Percentiles rank a stretch among this genome's conserved stretches.
These are phyloP conservation scores for Mimosa pudica DNA, from an alignment of 306 rosid species.

Conservation along the genomic window DNA sequence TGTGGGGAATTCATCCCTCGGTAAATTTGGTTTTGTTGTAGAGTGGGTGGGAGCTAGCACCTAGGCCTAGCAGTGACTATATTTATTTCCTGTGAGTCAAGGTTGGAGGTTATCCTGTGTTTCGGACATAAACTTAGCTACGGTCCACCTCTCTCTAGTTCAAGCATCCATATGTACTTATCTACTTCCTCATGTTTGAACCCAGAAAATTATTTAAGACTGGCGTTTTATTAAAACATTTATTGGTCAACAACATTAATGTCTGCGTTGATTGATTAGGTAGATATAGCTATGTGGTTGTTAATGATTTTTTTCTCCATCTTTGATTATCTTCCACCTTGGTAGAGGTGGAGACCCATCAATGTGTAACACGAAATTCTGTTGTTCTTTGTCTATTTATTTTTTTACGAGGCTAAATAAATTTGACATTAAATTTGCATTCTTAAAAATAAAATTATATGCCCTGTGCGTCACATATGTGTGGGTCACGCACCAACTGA, in stretches of 20 bases:
- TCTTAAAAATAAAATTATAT: background rate
- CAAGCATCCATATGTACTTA: background rate
- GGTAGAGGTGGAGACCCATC: background rate
- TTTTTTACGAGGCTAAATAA: too few species aligned
- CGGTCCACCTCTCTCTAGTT: background rate
- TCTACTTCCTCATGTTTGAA: background rate
- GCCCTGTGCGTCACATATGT: background rate
- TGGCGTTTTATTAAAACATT: background rate
- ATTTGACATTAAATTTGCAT: background rate
- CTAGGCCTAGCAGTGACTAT: background rate
- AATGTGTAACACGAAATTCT: background rate
- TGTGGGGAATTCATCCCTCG: constrained; percentile 22
- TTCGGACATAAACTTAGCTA: background rate
- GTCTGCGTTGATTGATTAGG: background rate
- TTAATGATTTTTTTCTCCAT: background rate
- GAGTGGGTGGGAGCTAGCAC: constrained; percentile 10
- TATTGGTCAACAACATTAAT: background rate
- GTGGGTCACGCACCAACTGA: background rate
- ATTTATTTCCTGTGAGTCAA: constrained; percentile 12
- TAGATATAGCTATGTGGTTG: background rate
- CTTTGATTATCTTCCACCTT: background rate
- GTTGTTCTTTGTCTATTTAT: background rate
- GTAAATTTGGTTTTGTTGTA: constrained; percentile 30
- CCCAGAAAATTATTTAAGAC: background rate
- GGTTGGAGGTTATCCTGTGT: background rate